A percentile compares a stretch with the other conserved stretches of the same genome.
phyloP scores from a whole-genome alignment of 192 early-diverging fungal genomes.

The Coemansia sp. region DNA sequence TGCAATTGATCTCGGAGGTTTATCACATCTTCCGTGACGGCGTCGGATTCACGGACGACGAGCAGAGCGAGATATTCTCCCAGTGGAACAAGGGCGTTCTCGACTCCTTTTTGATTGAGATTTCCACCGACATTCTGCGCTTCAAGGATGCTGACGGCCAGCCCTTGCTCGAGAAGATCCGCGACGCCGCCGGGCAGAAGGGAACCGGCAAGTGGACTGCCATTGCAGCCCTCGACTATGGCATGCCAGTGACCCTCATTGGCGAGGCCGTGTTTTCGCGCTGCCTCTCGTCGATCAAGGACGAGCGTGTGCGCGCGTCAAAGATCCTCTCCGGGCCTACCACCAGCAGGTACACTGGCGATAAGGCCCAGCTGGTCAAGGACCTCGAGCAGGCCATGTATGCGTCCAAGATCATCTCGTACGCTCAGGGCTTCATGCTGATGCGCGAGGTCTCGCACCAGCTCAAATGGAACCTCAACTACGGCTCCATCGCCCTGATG shows the following conservation, averaged over 20 bases:
- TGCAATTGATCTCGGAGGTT: conserved; percentile 98
- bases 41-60: conserved; percentile 78
- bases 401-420: conserved; percentile 98
- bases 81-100: conserved; percentile 98
- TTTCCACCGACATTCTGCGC: conserved; percentile 90
- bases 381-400: conserved; percentile 94
- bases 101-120: conserved; percentile 97
- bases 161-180: conserved; percentile 92
- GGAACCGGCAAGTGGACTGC: conserved; percentile 99
- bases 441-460: conserved; percentile 94
- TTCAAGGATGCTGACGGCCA: conserved; percentile 91
- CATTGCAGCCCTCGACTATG: conserved; percentile 92
- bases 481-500: conserved; percentile 98
- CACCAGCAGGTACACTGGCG: conserved; percentile 72
- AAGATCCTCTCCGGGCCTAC: conserved; percentile 81
- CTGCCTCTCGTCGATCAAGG: conserved; percentile 95
- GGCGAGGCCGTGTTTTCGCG: conserved; percentile 98
- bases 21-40: conserved; percentile 94
- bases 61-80: conserved; percentile 87
- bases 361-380: conserved; percentile 87
- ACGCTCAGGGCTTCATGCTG: conserved; percentile 99
- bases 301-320: conserved; percentile 91
- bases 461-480: conserved; percentile 94
- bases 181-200: conserved; percentile 97
- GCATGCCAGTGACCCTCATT: conserved; percentile 96